Evolutionary conservation across 75 land plant species (phyloP).

Genomic region (Pinus tabuliformis): DNA sequence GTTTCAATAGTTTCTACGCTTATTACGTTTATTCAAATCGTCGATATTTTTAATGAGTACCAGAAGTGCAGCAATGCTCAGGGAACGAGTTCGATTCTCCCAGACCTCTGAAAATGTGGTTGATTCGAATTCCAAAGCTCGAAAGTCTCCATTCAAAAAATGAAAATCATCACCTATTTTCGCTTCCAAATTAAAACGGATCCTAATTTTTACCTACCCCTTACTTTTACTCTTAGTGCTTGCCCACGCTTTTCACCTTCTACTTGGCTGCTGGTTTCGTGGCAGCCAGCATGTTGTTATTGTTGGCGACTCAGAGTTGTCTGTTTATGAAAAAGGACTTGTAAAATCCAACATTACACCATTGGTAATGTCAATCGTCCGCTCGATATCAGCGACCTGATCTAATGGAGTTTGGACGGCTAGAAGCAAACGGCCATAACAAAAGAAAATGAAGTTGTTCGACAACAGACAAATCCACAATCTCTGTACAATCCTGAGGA

Average conservation of each 20-base stretch:
- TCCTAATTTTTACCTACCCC: background rate
- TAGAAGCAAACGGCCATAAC: too few species aligned
- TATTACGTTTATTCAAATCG: too few species aligned
- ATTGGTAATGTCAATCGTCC: too few species aligned
- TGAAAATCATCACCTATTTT: background rate
- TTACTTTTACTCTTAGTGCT: background rate
- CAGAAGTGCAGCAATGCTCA: background rate
- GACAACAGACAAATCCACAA: too few species aligned
- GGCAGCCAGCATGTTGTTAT: background rate
- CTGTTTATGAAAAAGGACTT: slow-evolving; percentile 54
- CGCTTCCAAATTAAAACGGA: background rate
- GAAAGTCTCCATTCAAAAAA: background rate
- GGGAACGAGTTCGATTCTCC: background rate
- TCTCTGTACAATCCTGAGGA: too few species aligned
- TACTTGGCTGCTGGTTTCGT: background rate
- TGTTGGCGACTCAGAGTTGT: slow-evolving; percentile 7
- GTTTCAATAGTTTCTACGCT: too few species aligned
- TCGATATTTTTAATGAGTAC: too few species aligned
- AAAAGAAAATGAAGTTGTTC: too few species aligned
- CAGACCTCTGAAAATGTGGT: background rate
- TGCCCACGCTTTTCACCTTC: background rate
- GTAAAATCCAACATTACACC: slow-evolving; percentile 42
- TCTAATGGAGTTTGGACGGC: too few species aligned
- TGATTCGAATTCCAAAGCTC: background rate
- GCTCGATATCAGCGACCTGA: too few species aligned